Evolutionary conservation across 2,329 filamentous ascomycete species (phyloP), one percentile per base, ranked within the genome.

Genomic region (Pseudogymnoascus sp.): DNA sequence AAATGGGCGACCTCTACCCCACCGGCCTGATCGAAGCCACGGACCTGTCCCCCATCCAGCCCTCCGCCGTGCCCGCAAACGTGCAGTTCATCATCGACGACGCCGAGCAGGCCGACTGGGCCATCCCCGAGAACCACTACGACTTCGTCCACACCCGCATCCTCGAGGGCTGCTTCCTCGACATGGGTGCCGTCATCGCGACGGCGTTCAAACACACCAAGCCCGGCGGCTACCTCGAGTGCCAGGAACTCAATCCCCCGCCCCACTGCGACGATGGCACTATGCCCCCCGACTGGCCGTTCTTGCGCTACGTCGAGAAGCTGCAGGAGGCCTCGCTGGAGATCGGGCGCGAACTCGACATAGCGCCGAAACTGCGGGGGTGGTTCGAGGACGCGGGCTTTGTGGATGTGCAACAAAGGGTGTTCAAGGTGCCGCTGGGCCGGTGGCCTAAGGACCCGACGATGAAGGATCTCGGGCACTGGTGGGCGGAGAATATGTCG

Each of bases 31-130:
- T 90, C 31, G 80, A 82, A 59, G 87, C 85, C 41, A 87, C 84
- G 7, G 87, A 89, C 68, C 77, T 89, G 2, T 88, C 85, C 1
- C 85, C 86, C 1, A 85, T 88, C 22, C 87, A 89, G 69, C 85
- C 86, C 4, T 76, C 76, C 11, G 78, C 83, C 61, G 84, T 90
- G 1, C 88, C 89, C 0, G 81, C 83, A 16, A 92, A 92, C 67
- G 87, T 91, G 24, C 82, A 84, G 65, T 92, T 92, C 66, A 85
- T 85, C 65, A 81, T 92, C 41, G 64, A 66, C 61, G 68, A 70
- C 59, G 61, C 72, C 1, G 72, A 73, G 61, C 69, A 72, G 79
- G 75, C 73, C 16, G 71, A 76, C 1, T 80, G 77, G 77, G 82
- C 75, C 71, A 84, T 75, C 56, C 74, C 78, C 7, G 69, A 74